phyloP scores from a whole-genome alignment of 768 basidiomycete genomes.

The Auriscalpium orientale region DNA sequence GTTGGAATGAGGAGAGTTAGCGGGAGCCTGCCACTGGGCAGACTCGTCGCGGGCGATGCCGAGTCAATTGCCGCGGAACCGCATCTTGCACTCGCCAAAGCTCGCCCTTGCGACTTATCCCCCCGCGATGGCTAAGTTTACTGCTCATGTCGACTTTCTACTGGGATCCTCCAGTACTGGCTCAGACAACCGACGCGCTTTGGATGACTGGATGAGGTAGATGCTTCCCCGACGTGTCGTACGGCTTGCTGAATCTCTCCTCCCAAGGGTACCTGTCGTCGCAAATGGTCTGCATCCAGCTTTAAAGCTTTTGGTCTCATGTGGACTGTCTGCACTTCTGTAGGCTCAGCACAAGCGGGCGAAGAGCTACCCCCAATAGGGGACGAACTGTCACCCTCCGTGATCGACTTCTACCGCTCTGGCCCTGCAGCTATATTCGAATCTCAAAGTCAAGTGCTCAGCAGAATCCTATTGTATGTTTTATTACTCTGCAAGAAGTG shows the following conservation, averaged over 20 bases:
- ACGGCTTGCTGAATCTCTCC: too few relatives aligned
- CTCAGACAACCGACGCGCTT: conserved; percentile 3
- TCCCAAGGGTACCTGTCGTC: too few relatives aligned
- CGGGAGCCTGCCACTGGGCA: neutral
- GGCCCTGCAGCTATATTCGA: too few relatives aligned
- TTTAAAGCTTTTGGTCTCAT: too few relatives aligned
- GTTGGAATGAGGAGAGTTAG: neutral
- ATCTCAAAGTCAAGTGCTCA: neutral
- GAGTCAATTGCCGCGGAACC: neutral
- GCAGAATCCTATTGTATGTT: conserved; percentile 14
- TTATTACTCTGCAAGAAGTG: neutral
- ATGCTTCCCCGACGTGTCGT: neutral
- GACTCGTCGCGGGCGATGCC: neutral
- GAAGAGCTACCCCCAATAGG: too few relatives aligned
- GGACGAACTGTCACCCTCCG: neutral
- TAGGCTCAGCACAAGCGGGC: too few relatives aligned
- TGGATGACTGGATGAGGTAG: conserved; percentile 13
- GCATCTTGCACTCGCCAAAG: neutral
- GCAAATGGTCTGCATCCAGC: too few relatives aligned
- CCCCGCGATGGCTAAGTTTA: conserved; percentile 8
- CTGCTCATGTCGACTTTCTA: conserved; percentile 9
- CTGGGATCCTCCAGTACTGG: conserved; percentile 6
- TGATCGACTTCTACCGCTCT: conserved; percentile 11
- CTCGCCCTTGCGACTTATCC: neutral
- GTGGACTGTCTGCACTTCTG: too few relatives aligned